Evolutionary conservation across 164 flowering plant genomes (phyloP).

Genomic region (Saururus chinensis): DNA sequence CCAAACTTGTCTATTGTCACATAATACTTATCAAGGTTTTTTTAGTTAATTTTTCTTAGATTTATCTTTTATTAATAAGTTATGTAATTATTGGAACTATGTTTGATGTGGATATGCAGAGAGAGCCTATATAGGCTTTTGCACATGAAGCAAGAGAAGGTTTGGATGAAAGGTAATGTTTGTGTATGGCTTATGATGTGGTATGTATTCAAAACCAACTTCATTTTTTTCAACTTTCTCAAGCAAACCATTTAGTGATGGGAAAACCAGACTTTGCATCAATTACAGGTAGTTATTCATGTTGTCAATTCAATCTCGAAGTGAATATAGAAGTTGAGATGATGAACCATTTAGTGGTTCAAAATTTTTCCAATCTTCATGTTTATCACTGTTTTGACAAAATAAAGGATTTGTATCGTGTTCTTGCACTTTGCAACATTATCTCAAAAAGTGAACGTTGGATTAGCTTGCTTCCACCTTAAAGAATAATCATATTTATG

Average conservation of each 20-base stretch:
- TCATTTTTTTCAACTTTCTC: too few relatives aligned
- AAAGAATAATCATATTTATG: too few relatives aligned
- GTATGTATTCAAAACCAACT: constrained; percentile 23
- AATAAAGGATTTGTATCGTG: too few relatives aligned
- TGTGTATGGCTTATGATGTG: constrained; percentile 96
- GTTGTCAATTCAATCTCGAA: too few relatives aligned
- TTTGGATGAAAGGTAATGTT: constrained; percentile 81
- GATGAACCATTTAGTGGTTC: too few relatives aligned
- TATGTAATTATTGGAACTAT: background rate
- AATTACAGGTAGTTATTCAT: background rate
- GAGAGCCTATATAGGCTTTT: constrained; percentile 90
- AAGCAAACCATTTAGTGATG: too few relatives aligned
- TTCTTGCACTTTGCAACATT: too few relatives aligned
- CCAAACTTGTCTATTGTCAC: constrained; percentile 95
- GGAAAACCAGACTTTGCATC: background rate
- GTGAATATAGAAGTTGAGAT: too few relatives aligned
- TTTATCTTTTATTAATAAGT: background rate
- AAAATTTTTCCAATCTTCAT: too few relatives aligned
- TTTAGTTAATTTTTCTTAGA: background rate
- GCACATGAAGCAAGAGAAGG: constrained; percentile 75
- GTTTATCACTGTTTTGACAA: too few relatives aligned
- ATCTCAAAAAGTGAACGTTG: too few relatives aligned
- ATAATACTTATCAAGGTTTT: constrained; percentile 87
- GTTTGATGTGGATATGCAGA: constrained; percentile 35
- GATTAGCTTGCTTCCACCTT: too few relatives aligned